Base-by-base conservation (phyloP, 352 stramenopile genomes). In the Phytophthora macrochlamydospora region DNA sequence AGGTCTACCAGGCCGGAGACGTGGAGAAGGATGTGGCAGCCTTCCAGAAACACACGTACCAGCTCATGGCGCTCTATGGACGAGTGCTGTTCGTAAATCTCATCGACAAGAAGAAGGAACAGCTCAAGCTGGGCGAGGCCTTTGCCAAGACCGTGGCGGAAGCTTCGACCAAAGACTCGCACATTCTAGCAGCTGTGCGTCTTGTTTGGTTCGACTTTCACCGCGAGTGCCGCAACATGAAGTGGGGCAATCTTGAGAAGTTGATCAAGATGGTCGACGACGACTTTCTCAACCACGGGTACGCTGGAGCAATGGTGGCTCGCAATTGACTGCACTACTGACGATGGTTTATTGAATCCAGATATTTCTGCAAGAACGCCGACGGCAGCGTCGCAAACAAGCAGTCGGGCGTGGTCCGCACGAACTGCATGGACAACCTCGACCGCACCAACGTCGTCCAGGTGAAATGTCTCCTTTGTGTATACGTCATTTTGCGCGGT, bases 381-480 rank as follows among this genome's bases (percentile, higher is more conserved):
- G 73, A 87, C 46, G 81, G 83, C 9, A 35, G 65, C 7, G 67
- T 92, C 42, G 58, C 80, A 14, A 87, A 56, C 62, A 85, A 76
- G 38, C 97, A 99, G 75, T 91, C 81, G 7, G 94, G 92, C 4
- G 90, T 99, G 14, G 83, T 99, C 31, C 89, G 97, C 50, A 98
- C 95, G 12, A 99, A 99, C 79, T 99, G 97, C 79, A 99, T 99
- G 92, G 97, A 99, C 83, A 98, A 97, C 65, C 80, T 99, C 13
- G 97, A 99, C 81, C 86, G 97, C 35, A 99, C 82, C 13, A 92
- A 90, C 56, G 81, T 91, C 45, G 82, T 90, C 31, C 79, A 87
- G 73, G 79, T 89, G 40, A 57, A 7, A 62, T 55, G 13, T 43
- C 18, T 1, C 18, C 24, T 24, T 32, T 52, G 29, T 18, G 32